Evolutionary conservation across 208 protist species (phyloP), one percentile per base, ranked within the genome.

Genomic region (Wallacemonas sp.): DNA sequence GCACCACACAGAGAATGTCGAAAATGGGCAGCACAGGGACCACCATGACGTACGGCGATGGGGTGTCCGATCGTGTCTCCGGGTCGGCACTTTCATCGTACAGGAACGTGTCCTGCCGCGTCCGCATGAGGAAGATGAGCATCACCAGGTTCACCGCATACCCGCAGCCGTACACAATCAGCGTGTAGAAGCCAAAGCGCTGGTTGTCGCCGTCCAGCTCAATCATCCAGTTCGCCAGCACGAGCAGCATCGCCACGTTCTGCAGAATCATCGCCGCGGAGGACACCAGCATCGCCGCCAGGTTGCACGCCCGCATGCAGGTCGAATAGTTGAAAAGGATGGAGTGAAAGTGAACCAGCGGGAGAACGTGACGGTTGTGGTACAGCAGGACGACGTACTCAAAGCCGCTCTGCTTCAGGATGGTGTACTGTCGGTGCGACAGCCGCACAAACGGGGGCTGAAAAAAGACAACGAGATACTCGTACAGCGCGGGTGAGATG

Each of bases 381-480:
- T 77, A 78, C 65, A 94, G 67, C 26, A 94, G 68, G 55, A 74
- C 73, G 26, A 92, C 74, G 78, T 89, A 92, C 68, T 94, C 88
- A 65, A 92, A 94, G 16, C 88, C 88, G 72, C 81, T 87, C 32
- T 65, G 65, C 72, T 89, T 87, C 49, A 94, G 61, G 23, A 87
- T 64, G 33, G 44, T 49, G 63, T 89, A 84, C 61, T 88, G 83
- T 14, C 55, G 65, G 29, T 77, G 62, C 33, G 71, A 79, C 16
- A 94, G 73, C 1, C 80, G 80, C 24, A 89, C 64, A 74, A 88
- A 92, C 11, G 70, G 73, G 39, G 87, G 60, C 33, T 66, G 66
- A 55, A 94, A 81, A 21, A 94, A 80, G 33, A 78, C 73, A 12
- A 48, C 65, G 33, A 94, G 78, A 62, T 90, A 87, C 38, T 92